Evolutionary conservation across 73 alveolate species (phyloP).

Genomic region (Symbiodinium pilosum): DNA sequence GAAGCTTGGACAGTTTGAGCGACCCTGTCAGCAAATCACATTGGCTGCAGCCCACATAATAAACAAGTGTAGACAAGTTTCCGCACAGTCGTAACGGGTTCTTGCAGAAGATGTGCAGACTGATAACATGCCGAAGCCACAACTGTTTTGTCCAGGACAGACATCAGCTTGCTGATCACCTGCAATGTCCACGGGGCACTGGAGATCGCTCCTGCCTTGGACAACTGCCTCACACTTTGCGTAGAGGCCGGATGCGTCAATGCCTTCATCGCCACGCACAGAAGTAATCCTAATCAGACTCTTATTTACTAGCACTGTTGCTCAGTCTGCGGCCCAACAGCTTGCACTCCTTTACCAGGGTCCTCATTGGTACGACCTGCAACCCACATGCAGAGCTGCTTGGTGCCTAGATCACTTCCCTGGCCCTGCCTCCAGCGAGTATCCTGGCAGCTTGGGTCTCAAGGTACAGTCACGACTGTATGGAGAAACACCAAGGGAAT

Average conservation of each 20-base stretch:
- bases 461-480: no score
- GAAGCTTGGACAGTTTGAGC: no score
- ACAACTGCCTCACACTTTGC: constrained; percentile 51
- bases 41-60: no score
- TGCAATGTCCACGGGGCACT: background rate
- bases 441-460: background rate
- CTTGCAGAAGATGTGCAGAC: background rate
- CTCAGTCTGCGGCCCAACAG: constrained; percentile 12
- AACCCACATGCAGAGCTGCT: no score
- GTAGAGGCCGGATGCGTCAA: constrained; percentile 68
- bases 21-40: no score
- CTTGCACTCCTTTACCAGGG: constrained; percentile 72
- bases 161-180: constrained; percentile 40
- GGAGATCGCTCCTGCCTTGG: no score
- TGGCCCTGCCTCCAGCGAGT: background rate
- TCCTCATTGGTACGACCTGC: constrained; percentile 63
- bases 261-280: background rate
- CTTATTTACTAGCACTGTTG: no score
- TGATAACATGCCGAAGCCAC: background rate
- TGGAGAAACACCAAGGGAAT: no score
- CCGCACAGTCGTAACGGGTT: no score
- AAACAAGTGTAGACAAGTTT: no score
- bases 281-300: background rate
- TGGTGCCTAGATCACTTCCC: background rate
- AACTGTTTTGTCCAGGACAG: constrained; percentile 7